phyloP scores from a whole-genome alignment of 345 rosid genomes.

The Dovyalis caffra region DNA sequence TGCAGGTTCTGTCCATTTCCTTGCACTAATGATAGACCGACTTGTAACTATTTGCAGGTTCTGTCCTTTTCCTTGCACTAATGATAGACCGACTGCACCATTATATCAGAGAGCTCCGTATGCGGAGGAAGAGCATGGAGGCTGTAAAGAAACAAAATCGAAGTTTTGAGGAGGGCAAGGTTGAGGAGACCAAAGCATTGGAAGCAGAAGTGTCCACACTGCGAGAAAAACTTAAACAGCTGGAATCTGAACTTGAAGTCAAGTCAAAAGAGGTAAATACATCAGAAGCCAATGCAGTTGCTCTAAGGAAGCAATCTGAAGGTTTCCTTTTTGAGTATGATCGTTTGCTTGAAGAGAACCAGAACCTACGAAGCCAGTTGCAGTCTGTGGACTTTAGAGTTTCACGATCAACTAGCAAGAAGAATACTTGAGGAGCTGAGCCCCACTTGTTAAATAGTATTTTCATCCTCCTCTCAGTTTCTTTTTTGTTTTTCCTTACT shows the following conservation, averaged over 20 bases:
- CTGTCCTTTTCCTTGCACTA: conserved; percentile 63
- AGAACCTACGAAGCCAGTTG: conserved; percentile 59
- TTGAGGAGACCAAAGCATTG: conserved; percentile 52
- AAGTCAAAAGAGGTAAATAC: conserved; percentile 51
- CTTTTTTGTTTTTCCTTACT: not conserved
- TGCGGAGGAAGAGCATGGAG: conserved; percentile 78
- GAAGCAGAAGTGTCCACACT: conserved; percentile 51
- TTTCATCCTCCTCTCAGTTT: not conserved
- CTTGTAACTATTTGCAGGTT: conserved; percentile 59
- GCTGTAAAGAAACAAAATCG: conserved; percentile 64
- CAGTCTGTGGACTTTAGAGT: conserved; percentile 56
- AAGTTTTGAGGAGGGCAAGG: conserved; percentile 58
- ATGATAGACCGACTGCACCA: conserved; percentile 93
- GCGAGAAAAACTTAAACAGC: conserved; percentile 41
- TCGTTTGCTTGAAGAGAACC: conserved; percentile 82
- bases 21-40: conserved; percentile 82
- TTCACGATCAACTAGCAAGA: conserved; percentile 68
- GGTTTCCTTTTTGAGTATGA: conserved; percentile 92
- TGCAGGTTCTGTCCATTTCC: conserved; percentile 80
- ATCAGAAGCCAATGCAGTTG: conserved; percentile 69
- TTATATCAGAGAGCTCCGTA: conserved; percentile 77
- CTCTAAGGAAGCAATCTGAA: conserved; percentile 88
- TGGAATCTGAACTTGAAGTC: conserved; percentile 48
- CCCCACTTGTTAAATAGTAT: conserved; percentile 2
- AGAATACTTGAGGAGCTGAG: conserved; percentile 48